Base-by-base conservation (phyloP, 78 protist species). In the Mastigamoeba balamuthi region DNA sequence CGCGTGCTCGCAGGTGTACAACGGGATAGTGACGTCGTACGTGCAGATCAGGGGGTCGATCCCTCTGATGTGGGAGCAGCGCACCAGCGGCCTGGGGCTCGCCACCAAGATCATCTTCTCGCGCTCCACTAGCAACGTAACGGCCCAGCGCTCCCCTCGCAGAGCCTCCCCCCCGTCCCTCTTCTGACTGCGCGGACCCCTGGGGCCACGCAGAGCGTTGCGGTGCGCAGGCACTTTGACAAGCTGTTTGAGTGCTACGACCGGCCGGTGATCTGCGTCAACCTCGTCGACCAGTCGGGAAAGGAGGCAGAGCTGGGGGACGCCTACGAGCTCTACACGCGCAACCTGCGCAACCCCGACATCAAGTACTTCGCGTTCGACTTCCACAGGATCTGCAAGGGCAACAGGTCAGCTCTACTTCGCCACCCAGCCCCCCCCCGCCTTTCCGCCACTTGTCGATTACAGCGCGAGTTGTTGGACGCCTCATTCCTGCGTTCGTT, bases 11-110 rank as follows among this genome's bases (percentile, higher is more conserved):
- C 17, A 48, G 58, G 58, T 66, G 70, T 30, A 30, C n/a, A 10
- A 28, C 10, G 36, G n/a, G 30, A 66, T 66, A 30, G 10, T n/a
- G 36, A 66, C 75, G 37, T 85, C 90, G 27, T 80, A 75, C 30
- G 90, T 85, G 1, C 83, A 80, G 30, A 52, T 76, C 17, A 52
- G 90, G 41, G 90, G 90, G 2, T 73, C 81, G 3, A 72, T 85
- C 17, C 90, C 90, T 35, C 43, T 85, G 41, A 28, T 85, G 7
- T 85, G 90, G 90, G 73, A 75, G 3, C 90, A 85, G 39, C 64
- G 43, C 37, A 75, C 76, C 6, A 58, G 27, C 30, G 68, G 39
- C 25, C 43, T 82, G 0, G 69, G 63, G 27, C 75, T 69, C 37
- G 75, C 73, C n/a, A 75, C 87, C 33, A 0, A 29, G 0, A 81